Evolutionary conservation across 192 early-diverging fungal genomes (phyloP), one percentile per base, ranked within the genome.

Genomic region (Chytriomyces hyalinus): DNA sequence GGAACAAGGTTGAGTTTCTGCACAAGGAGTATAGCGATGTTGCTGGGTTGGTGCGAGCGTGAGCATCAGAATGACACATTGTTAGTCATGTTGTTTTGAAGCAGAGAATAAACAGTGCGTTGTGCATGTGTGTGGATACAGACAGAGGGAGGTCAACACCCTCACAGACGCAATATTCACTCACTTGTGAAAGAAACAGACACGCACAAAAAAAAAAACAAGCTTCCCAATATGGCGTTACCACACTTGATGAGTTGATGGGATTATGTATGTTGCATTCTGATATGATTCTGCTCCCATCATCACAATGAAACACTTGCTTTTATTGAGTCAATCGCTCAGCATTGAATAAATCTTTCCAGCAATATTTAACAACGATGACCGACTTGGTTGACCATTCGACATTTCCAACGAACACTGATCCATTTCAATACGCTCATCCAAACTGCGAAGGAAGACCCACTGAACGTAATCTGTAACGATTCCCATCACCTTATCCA

Each of bases 401-500:
- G 1, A 0, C 10, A 78, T 1, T 13, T 6, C 0, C 73, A 71
- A 78, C 24, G 66, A 6, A 46, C 75, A 74, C 20, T 73, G 1
- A 1, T 76, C 49, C 73, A 75, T 77, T 45, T 78, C 76, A 17
- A 78, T 46, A 20, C 49, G 79, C 2, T 78, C 70, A 47, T 78
- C 20, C 22, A 77, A 47, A 75, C 51, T 78, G 51, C 73, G 73
- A 11, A 75, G 24, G 43, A 78, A 78, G 53, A 4, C 60, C 76
- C 76, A 78, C 73, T 75, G 66, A 77, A 75, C 24, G 47, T 78
- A 78, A 57, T 78, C 78, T 77, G 76, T 78, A 50, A 77, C 74
- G 44, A 76, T 76, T 15, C 74, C 74, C 17, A 17, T 26, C 46
- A 76, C 63, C 8, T 26, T 43, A 5, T 76, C 74, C 67, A 76